Base-by-base conservation (phyloP, 495 filamentous ascomycete species). In the Poronia punctata region DNA sequence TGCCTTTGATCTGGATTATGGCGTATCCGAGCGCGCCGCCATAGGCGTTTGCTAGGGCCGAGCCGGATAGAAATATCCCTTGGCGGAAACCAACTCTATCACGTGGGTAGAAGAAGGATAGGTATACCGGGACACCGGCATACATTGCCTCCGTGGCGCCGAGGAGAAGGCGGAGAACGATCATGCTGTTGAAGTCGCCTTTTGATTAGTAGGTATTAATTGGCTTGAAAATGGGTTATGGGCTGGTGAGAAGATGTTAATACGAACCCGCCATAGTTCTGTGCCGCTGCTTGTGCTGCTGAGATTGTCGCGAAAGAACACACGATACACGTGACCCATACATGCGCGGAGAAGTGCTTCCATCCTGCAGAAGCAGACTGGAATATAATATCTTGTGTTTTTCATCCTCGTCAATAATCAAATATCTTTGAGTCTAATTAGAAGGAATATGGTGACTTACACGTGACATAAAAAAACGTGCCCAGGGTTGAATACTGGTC, bases 361-460 rank as follows among this genome's bases (percentile, higher is more conserved):
- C 88, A 51, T 26, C 87, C 69, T 42, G 88, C 88, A 7, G 82
- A 84, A 0, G 85, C 84, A 34, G 88, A 85, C 53, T 79, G 84
- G 42, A 78, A 82, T 27, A 84, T 55, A 25, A 88, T 74, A 46
- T 88, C 88, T 2, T 83, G 82, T 0, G 87, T 7, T 27, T 7
- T 27, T 27, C 7, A 16, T 12, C 20, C 3, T 16, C 17, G 10
- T 7, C 4, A 1, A 14, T 21, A 4, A 32, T 17, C 9, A 27
- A 1, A 24, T 14, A 18, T n/a, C 4, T 21, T 4, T 18, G 3
- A 23, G 17, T 25, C 14, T 7, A 22, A 16, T n/a, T 10, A 7
- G 5, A 21, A 26, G 63, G 20, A 5, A 28, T 7, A 14, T 27
- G 12, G 8, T 10, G 3, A 35, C 36, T 24, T 9, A 50, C 48